A percentile compares a stretch with the other conserved stretches of the same genome.
These are phyloP conservation scores for Echria macrotheca DNA, from an alignment of 495 filamentous ascomycete genomes.

Conservation along the genomic window DNA sequence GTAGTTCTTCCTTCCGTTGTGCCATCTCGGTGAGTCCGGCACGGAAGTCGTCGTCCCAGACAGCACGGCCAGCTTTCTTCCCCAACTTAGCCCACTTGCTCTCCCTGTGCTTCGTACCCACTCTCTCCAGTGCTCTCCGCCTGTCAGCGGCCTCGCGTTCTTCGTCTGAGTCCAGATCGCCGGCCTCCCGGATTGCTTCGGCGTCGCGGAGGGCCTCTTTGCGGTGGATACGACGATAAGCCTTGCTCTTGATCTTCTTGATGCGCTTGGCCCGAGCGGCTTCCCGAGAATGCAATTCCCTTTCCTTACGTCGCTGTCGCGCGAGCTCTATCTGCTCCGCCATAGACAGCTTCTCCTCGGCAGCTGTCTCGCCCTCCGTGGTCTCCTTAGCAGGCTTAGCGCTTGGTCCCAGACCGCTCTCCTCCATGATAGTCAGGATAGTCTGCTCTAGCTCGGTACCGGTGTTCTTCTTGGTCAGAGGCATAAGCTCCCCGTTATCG, in stretches of 20 bases:
- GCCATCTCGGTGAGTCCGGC: slow-evolving; percentile 77
- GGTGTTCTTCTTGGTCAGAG: slow-evolving; percentile 52
- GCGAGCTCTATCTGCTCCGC: slow-evolving; percentile 65
- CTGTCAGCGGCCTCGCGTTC: slow-evolving; percentile 77
- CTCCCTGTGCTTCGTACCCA: slow-evolving; percentile 81
- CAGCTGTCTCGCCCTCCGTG: slow-evolving; percentile 56
- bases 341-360: slow-evolving; percentile 61
- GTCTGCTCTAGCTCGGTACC: slow-evolving; percentile 76
- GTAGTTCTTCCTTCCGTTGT: slow-evolving; percentile 76
- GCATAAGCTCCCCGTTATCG: slow-evolving; percentile 46
- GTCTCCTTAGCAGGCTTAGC: slow-evolving; percentile 27
- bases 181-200: slow-evolving; percentile 60
- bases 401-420: slow-evolving; percentile 66
- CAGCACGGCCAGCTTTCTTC: slow-evolving; percentile 69
- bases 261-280: slow-evolving; percentile 82
- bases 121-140: slow-evolving; percentile 75
- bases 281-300: slow-evolving; percentile 89
- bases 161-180: slow-evolving; percentile 61
- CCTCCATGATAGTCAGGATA: slow-evolving; percentile 80
- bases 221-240: slow-evolving; percentile 85
- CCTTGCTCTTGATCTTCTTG: slow-evolving; percentile 97
- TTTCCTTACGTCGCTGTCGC: slow-evolving; percentile 68
- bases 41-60: slow-evolving; percentile 80
- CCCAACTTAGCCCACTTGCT: slow-evolving; percentile 93
- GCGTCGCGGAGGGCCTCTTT: slow-evolving; percentile 73